Evolutionary conservation across 257 asterid species (phyloP).

Genomic region (Nicotiana knightiana): DNA sequence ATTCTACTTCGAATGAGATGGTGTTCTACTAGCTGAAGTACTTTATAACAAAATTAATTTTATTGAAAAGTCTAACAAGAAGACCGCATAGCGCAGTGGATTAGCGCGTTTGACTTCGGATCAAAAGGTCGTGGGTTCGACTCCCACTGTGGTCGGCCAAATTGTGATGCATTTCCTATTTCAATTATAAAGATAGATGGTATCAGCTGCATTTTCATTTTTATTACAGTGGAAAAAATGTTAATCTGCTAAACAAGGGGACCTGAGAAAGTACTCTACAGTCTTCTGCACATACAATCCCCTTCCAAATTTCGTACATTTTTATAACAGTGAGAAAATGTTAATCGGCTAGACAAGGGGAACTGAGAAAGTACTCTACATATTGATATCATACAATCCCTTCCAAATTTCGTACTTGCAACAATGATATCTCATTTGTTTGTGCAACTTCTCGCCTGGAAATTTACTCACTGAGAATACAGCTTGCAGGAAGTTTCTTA

Average conservation of each 20-base stretch:
- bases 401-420: neutral
- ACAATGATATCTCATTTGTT: neutral
- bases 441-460: neutral
- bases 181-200: neutral
- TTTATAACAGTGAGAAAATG: too few species aligned
- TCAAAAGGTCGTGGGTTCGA: slow-evolving; percentile 47
- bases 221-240: neutral
- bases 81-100: slow-evolving; percentile 48
- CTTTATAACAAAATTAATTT: too few species aligned
- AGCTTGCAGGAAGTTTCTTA: neutral
- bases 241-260: neutral
- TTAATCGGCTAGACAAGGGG: too few species aligned
- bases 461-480: neutral
- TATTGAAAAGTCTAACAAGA: too few species aligned
- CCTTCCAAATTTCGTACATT: neutral
- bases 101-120: slow-evolving; percentile 50
- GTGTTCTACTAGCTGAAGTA: too few species aligned
- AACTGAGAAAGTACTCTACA: too few species aligned
- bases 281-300: neutral
- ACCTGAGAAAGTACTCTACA: neutral
- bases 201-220: neutral
- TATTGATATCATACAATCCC: neutral
- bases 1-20: too few species aligned
- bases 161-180: too few species aligned
- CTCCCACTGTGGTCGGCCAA: slow-evolving; percentile 39